Conservation (phyloP, 1,284 basidiomycete genomes). For the Sanghuangporus sanghuang region DNA sequence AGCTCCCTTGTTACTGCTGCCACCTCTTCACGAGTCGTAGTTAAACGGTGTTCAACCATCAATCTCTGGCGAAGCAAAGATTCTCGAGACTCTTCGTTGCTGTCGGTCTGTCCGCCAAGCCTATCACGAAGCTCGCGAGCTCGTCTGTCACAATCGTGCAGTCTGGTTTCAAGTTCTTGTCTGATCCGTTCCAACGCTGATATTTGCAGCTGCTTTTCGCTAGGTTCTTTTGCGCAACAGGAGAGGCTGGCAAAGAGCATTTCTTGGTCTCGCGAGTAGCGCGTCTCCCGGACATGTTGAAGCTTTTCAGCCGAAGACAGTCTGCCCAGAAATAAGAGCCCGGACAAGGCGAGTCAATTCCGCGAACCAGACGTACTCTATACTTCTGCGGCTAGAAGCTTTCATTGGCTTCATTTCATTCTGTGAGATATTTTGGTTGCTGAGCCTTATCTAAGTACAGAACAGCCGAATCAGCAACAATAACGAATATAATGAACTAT, state of each 20-base stretch:
- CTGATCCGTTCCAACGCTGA: slow-evolving; percentile 38
- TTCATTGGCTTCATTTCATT: not conserved
- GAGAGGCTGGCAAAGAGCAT: slow-evolving; percentile 31
- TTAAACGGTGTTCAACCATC: slow-evolving; percentile 43
- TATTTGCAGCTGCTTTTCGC: slow-evolving; percentile 42
- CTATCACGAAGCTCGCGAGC: slow-evolving; percentile 35
- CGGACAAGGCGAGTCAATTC: not conserved
- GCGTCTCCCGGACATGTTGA: slow-evolving; percentile 26
- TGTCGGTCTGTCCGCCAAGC: slow-evolving; percentile 31
- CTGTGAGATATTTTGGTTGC: not conserved
- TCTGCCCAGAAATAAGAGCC: not conserved
- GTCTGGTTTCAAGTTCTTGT: slow-evolving; percentile 37
- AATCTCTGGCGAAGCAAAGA: slow-evolving; percentile 41
- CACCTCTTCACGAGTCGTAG: slow-evolving; percentile 32
- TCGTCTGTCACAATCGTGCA: slow-evolving; percentile 39
- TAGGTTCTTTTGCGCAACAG: slow-evolving; percentile 26
- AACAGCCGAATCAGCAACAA: too few relatives aligned
- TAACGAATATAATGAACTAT: too few relatives aligned
- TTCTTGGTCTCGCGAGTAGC: slow-evolving; percentile 37
- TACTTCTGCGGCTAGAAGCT: not conserved
- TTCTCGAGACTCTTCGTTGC: slow-evolving; percentile 32
- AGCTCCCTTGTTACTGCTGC: slow-evolving; percentile 25
- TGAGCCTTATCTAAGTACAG: not conserved
- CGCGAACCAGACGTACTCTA: not conserved
- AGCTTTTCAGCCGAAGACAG: not conserved